Evolutionary conservation across 2,329 filamentous ascomycete species (phyloP).

Genomic region (Cryphonectria nitschkei): DNA sequence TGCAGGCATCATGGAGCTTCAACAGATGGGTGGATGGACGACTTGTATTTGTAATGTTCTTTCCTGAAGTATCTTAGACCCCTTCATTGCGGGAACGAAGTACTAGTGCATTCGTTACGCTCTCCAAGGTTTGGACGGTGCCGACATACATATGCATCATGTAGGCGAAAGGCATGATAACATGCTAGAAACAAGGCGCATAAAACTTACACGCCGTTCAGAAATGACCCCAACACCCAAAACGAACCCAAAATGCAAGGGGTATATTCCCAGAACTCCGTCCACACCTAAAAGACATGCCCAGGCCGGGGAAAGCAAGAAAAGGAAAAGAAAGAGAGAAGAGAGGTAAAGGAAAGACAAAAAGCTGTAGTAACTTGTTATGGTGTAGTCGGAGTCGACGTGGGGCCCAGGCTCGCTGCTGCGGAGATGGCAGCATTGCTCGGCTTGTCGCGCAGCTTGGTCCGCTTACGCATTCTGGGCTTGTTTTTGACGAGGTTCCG

Average conservation of each 20-base stretch:
- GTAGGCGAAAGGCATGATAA: neutral
- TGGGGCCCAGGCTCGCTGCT: neutral
- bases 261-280: slow-evolving; percentile 17
- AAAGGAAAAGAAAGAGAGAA: too few relatives aligned
- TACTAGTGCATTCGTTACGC: neutral
- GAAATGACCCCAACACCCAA: neutral
- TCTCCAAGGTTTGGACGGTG: neutral
- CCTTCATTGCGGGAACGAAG: neutral
- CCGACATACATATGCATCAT: neutral
- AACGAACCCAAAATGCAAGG: slow-evolving; percentile 1
- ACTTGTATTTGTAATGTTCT: neutral
- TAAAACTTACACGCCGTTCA: neutral
- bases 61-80: neutral
- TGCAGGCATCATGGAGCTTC: neutral
- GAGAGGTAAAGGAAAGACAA: too few relatives aligned
- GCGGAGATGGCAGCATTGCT: slow-evolving; percentile 23
- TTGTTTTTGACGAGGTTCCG: slow-evolving; percentile 39
- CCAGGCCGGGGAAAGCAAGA: neutral
- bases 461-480: slow-evolving; percentile 42
- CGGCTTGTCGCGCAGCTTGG: slow-evolving; percentile 29
- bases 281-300: neutral
- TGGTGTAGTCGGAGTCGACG: neutral
- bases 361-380: neutral
- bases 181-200: neutral
- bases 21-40: neutral